A percentile compares a stretch with the other conserved stretches of the same genome.
These are phyloP conservation scores for Lactarius hatsudake DNA, from an alignment of 768 basidiomycete species.

Conservation along the genomic window DNA sequence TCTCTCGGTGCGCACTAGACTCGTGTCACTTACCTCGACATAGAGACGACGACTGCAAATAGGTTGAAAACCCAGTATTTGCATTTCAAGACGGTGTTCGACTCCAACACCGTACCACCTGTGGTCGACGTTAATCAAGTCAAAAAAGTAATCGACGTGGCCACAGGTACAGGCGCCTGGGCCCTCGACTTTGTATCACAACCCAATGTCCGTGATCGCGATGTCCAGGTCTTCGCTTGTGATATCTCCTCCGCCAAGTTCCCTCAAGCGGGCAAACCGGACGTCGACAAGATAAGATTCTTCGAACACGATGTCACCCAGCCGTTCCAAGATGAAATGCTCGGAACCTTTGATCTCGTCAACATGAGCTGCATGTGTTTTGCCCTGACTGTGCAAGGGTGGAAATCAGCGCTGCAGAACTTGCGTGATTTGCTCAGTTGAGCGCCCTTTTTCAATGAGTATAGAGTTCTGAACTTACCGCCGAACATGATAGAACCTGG, in stretches of 20 bases:
- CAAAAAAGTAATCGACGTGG: neutral
- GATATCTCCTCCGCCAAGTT: neutral
- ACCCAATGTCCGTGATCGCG: neutral
- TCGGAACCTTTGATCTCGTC: neutral
- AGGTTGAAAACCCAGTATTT: conserved; percentile 1
- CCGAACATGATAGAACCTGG: neutral
- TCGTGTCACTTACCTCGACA: neutral
- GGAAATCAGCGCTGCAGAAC: neutral
- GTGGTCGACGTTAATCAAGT: neutral
- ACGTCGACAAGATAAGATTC: neutral
- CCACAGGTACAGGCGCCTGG: neutral
- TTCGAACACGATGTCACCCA: conserved; percentile 9
- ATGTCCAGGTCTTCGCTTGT: neutral
- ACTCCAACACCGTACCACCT: neutral
- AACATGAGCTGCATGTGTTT: neutral
- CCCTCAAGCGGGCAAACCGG: neutral
- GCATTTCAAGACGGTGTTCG: neutral
- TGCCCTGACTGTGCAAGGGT: neutral
- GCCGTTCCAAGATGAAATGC: conserved; percentile 1
- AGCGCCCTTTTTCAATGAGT: neutral
- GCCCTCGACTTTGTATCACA: neutral
- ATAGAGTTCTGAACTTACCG: neutral
- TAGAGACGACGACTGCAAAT: neutral
- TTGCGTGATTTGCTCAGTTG: neutral
- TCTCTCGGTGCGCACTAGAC: neutral